Evolutionary conservation across 1,139 yeast species (phyloP).

Genomic region (Diutina scorzettiae): DNA sequence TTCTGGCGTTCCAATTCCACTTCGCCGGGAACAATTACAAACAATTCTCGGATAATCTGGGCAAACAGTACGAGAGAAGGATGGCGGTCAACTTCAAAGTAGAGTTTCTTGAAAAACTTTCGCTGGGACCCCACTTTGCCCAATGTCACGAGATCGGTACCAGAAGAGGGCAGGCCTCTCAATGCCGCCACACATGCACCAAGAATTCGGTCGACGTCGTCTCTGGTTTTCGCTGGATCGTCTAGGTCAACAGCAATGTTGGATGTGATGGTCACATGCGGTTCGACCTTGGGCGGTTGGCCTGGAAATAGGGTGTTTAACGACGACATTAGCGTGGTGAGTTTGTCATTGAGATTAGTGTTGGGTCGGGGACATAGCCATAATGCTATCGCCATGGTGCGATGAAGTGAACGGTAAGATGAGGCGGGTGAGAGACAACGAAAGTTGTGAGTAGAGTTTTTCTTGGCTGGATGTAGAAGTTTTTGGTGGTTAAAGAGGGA

Average conservation of each 20-base stretch:
- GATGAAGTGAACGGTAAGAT: not conserved
- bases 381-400: constrained; percentile 32
- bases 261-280: constrained; percentile 68
- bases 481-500: too few relatives aligned
- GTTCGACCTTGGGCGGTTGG: constrained; percentile 53
- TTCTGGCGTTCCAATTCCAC: constrained; percentile 11
- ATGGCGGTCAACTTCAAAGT: constrained; percentile 41
- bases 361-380: constrained; percentile 67
- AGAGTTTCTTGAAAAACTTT: constrained; percentile 34
- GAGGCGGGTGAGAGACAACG: too few relatives aligned
- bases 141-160: not conserved
- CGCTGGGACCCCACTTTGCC: constrained; percentile 5
- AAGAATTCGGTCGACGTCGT: constrained; percentile 48
- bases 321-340: constrained; percentile 50
- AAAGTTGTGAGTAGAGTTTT: too few relatives aligned
- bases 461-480: too few relatives aligned
- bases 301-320: constrained; percentile 61
- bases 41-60: constrained; percentile 56
- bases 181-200: constrained; percentile 41
- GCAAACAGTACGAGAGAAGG: constrained; percentile 57
- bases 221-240: constrained; percentile 20
- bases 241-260: constrained; percentile 34
- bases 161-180: not conserved
- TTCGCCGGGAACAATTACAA: constrained; percentile 32
- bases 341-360: constrained; percentile 42